Evolutionary conservation across 2,329 filamentous ascomycete genomes (phyloP), one percentile per base, ranked within the genome.

Genomic region (Ophiobolus disseminans): DNA sequence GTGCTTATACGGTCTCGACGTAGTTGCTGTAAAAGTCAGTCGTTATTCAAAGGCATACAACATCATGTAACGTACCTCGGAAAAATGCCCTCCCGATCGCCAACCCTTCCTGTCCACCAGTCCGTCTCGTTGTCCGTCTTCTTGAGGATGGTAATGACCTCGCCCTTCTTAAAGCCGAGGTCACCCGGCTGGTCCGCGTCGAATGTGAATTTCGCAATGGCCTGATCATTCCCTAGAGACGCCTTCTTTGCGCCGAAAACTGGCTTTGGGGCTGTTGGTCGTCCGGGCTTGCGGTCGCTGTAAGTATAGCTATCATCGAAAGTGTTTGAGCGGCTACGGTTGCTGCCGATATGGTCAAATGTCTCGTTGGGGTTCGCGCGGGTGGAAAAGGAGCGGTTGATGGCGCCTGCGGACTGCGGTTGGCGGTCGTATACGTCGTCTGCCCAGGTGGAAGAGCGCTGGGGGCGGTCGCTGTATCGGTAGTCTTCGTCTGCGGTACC

Each of bases 41-140:
- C 16, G 13, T 4, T 13, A 2, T 36, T 7, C 7, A 9, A 1
- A 11, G 25, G 14, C n/a, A 1, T 3, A 10, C 4, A n/a, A 35
- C 4, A 10, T 4, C 16, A 20, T 17, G 14, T 14, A 19, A 66
- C 77, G 57, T 76, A 84, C 82, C 90, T 94, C 0, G 94, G 94
- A 75, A 99, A 99, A 58, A 97, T 96, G 28, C 94, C 94, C 45
- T 92, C 89, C 61, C 86, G 83, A 58, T 86, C 83, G 22, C 92
- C 92, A 66, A 97, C 86, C 75, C 88, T 87, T 20, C 94, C 94
- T 14, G 93, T 97, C 94, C 93, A 97, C 93, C 93, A 97, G 73
- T 97, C 93, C 48, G 91, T 92, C 49, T 90, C 89, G 62, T 89
- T 97, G 4, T 97, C 90, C 4, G 93, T 97, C 74, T 89, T 89